Evolutionary conservation across 257 asterid species (phyloP).

Genomic region (Petrea volubilis): DNA sequence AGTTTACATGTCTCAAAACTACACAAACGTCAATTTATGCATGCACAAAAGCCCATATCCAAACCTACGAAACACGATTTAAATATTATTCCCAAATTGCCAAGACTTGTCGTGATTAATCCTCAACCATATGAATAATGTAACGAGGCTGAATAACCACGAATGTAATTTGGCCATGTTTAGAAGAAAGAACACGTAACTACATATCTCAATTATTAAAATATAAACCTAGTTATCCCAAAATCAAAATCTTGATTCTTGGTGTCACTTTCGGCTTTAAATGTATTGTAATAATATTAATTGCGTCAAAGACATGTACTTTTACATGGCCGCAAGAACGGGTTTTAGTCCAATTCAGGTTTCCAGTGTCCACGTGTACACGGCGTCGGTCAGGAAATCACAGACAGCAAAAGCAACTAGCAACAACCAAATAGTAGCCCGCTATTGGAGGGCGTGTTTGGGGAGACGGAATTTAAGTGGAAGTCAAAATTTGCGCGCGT

Average conservation of each 20-base stretch:
- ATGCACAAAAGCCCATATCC: background rate
- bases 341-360: constrained; percentile 20
- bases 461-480: background rate
- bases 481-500: background rate
- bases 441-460: constrained; percentile 12
- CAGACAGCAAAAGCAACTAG: background rate
- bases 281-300: background rate
- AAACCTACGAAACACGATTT: background rate
- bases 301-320: constrained; percentile 17
- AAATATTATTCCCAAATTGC: background rate
- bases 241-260: background rate
- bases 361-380: constrained; percentile 40
- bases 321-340: background rate
- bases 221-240: background rate
- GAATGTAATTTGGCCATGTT: constrained; percentile 1
- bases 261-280: constrained; percentile 36
- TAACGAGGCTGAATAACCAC: background rate
- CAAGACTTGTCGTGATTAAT: background rate
- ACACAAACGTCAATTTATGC: background rate
- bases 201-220: background rate
- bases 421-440: background rate
- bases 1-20: background rate
- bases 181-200: constrained; percentile 7
- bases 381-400: constrained; percentile 26
- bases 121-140: background rate